Conservation (phyloP, 805 yeast genomes). For the Kodamaea kakaduensis region DNA sequence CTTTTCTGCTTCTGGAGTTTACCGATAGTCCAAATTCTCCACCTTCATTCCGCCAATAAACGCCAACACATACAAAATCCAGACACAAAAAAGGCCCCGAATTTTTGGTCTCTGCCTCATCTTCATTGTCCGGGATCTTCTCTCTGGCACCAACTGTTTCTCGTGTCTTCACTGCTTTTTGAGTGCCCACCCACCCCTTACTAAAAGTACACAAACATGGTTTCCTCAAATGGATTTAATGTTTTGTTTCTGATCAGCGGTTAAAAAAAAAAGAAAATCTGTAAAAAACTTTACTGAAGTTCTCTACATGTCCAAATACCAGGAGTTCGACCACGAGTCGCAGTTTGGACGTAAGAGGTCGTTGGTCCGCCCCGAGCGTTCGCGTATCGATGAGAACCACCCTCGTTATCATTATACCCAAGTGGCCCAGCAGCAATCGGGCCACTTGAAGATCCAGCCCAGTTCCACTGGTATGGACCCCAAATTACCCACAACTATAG, state of each 20-base stretch:
- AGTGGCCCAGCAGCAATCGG: conserved; percentile 61
- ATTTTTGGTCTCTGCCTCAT: too few species aligned
- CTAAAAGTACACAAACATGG: neutral
- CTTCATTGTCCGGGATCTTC: too few species aligned
- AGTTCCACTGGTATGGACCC: conserved; percentile 72
- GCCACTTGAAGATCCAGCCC: conserved; percentile 61
- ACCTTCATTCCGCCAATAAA: too few species aligned
- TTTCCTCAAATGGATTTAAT: neutral
- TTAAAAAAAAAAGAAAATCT: conserved; percentile 3
- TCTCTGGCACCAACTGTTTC: too few species aligned
- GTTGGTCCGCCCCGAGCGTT: conserved; percentile 81
- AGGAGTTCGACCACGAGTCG: conserved; percentile 40
- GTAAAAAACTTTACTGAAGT: neutral
- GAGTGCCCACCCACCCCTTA: neutral
- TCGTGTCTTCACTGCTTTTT: too few species aligned
- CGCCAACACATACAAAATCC: too few species aligned
- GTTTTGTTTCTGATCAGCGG: conserved; percentile 1
- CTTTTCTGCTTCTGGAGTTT: too few species aligned
- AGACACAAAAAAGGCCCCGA: too few species aligned
- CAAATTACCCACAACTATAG: conserved; percentile 2
- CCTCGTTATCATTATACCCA: conserved; percentile 78
- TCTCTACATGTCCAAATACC: conserved; percentile 18
- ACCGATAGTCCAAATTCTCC: too few species aligned
- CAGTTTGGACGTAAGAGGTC: conserved; percentile 55
- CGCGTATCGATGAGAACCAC: conserved; percentile 58